Percentiles rank a stretch among this genome's conserved stretches.
These are phyloP conservation scores for Copromyces sp. DNA, from an alignment of 495 filamentous ascomycete species.

Conservation along the genomic window DNA sequence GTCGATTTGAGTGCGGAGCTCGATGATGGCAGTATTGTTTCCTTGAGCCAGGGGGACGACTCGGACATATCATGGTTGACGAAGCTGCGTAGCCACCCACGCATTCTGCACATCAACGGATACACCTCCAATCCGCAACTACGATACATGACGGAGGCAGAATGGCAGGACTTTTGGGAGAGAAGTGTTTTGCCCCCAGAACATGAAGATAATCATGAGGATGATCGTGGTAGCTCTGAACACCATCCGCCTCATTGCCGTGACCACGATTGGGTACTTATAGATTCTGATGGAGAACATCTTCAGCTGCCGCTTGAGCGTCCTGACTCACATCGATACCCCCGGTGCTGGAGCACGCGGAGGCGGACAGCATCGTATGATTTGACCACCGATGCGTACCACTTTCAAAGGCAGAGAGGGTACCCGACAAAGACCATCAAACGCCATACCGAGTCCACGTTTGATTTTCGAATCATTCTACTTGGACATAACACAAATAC, in stretches of 20 bases:
- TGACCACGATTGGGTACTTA: neutral
- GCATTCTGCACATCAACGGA: neutral
- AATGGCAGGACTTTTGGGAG: too few species aligned
- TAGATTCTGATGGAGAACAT: neutral
- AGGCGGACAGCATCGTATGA: accelerated
- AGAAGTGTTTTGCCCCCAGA: too few species aligned
- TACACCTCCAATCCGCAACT: neutral
- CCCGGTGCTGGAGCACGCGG: too few species aligned
- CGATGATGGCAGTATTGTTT: neutral
- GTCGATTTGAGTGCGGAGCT: neutral
- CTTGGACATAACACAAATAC: accelerated
- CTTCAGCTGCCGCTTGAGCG: neutral
- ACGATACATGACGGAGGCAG: neutral
- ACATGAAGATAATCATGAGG: neutral
- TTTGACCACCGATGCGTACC: neutral
- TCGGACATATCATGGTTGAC: neutral
- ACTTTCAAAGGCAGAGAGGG: neutral
- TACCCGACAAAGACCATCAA: neutral
- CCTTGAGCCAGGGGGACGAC: neutral
- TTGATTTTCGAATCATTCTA: neutral
- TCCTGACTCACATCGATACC: too few species aligned
- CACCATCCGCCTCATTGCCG: too few species aligned
- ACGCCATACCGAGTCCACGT: neutral
- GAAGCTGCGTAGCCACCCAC: neutral
- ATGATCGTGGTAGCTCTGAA: too few species aligned